These are phyloP conservation scores for Fusarium acutatum DNA, from an alignment of 2,329 filamentous ascomycete genomes.

Conservation along the genomic window DNA sequence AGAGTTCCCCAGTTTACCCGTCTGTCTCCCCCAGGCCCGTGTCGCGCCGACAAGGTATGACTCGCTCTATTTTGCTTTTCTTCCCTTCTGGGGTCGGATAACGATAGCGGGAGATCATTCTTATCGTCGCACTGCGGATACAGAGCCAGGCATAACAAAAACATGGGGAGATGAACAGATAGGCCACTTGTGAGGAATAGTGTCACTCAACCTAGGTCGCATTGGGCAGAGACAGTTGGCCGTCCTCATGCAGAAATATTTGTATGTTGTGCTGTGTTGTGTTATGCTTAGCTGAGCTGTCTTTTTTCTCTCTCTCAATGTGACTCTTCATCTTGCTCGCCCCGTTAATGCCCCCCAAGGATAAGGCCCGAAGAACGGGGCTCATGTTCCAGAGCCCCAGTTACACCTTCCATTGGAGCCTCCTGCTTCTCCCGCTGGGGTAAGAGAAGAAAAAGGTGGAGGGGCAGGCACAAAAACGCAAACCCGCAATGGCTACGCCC, in stretches of 20 bases:
- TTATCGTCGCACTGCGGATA: conserved; percentile 22
- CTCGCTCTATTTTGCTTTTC: conserved; percentile 29
- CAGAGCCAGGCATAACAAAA: background rate
- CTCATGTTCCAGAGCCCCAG: conserved; percentile 37
- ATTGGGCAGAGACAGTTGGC: conserved; percentile 19
- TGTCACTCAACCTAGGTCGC: background rate
- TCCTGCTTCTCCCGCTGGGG: conserved; percentile 43
- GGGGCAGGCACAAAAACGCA: conserved; percentile 29
- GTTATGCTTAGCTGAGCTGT: conserved; percentile 22
- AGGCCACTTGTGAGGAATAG: background rate
- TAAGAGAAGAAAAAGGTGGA: conserved; percentile 36
- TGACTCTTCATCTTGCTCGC: conserved; percentile 32
- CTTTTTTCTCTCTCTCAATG: background rate
- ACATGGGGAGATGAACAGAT: conserved; percentile 1
- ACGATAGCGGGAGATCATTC: conserved; percentile 27
- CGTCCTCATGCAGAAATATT: background rate
- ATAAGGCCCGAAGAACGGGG: conserved; percentile 38
- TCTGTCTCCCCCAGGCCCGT: conserved; percentile 13
- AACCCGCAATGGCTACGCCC: conserved; percentile 19
- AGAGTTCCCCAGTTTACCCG: conserved; percentile 31
- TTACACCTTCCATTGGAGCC: conserved; percentile 35
- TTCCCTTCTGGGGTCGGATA: conserved; percentile 28
- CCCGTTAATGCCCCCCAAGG: conserved; percentile 32
- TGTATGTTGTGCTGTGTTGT: background rate
- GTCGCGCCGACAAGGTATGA: conserved; percentile 34